Evolutionary conservation across 352 stramenopile species (phyloP).

Genomic region (Halophytophthora batemanensis): DNA sequence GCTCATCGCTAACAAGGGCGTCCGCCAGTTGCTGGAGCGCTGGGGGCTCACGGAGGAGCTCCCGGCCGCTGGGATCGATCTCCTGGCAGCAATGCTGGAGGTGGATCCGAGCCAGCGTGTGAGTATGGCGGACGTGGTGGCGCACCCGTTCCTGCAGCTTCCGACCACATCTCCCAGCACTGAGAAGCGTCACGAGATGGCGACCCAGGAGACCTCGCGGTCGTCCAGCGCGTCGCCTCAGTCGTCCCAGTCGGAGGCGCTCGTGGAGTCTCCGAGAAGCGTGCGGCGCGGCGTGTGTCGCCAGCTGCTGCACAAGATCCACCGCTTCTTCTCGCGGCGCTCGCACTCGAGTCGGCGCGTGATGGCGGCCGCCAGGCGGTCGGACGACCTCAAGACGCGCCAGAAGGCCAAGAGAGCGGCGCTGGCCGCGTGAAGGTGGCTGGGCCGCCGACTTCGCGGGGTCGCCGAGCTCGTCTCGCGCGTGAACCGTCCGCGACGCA

Average conservation of each 20-base stretch:
- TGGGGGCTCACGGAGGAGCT: conserved; percentile 66
- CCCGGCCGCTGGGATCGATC: conserved; percentile 49
- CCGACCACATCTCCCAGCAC: too few species aligned
- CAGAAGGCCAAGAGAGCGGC: conserved; percentile 18
- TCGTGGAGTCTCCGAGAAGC: conserved; percentile 12
- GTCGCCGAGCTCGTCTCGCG: conserved; percentile 16
- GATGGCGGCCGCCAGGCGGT: conserved; percentile 31
- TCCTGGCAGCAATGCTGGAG: conserved; percentile 60
- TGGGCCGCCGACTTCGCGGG: conserved; percentile 25
- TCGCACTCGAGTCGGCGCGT: conserved; percentile 41
- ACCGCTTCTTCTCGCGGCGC: conserved; percentile 40
- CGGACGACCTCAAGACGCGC: conserved; percentile 17
- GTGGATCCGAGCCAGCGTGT: conserved; percentile 53
- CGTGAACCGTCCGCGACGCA: conserved; percentile 21
- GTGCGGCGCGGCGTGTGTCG: conserved; percentile 25
- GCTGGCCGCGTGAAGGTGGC: conserved; percentile 33
- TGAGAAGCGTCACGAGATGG: conserved; percentile 10
- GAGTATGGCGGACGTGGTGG: conserved; percentile 57
- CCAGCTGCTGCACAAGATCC: conserved; percentile 37
- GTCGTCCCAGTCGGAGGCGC: conserved; percentile 27
- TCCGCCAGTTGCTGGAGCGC: conserved; percentile 58
- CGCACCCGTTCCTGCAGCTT: conserved; percentile 58
- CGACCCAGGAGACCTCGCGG: conserved; percentile 17
- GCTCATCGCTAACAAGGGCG: conserved; percentile 53
- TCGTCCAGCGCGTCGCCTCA: conserved; percentile 17